These are phyloP conservation scores for Fonsecaea pugnacius DNA, from an alignment of 2,329 filamentous ascomycete genomes.

Conservation along the genomic window DNA sequence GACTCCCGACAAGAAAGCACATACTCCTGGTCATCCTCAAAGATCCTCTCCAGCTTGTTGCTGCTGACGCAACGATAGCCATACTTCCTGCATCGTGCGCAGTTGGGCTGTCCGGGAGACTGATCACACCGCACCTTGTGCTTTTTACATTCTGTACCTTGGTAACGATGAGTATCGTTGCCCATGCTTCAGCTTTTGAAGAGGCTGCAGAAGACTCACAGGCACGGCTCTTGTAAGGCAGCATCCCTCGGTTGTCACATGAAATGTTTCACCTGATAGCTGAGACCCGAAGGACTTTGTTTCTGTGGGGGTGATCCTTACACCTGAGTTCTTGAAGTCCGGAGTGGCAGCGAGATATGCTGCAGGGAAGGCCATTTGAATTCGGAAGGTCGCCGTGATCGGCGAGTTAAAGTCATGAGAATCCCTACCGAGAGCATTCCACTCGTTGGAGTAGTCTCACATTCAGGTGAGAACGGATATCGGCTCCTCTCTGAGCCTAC, in stretches of 20 bases:
- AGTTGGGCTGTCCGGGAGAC: not conserved
- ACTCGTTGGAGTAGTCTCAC: not conserved
- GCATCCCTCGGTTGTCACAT: not conserved
- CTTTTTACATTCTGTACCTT: constrained; percentile 2
- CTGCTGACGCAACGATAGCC: constrained; percentile 1
- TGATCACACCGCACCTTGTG: not conserved
- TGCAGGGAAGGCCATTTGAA: not conserved
- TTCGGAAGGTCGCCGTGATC: not conserved
- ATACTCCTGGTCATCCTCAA: not conserved
- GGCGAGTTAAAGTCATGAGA: not conserved
- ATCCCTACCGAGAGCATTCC: not conserved
- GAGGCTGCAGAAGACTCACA: not conserved
- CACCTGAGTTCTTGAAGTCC: not conserved
- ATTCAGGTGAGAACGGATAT: not conserved
- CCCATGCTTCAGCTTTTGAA: not conserved
- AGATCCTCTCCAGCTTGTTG: not conserved
- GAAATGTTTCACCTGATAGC: not conserved
- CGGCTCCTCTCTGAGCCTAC: not conserved
- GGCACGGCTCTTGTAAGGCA: constrained; percentile 2
- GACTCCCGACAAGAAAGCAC: not conserved
- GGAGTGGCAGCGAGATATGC: not conserved
- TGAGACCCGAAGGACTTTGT: not conserved
- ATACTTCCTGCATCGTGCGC: not conserved
- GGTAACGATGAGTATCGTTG: not conserved
- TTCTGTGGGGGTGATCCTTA: not conserved